phyloP scores from a whole-genome alignment of 495 filamentous ascomycete genomes.

The Bathelium albidoporum region DNA sequence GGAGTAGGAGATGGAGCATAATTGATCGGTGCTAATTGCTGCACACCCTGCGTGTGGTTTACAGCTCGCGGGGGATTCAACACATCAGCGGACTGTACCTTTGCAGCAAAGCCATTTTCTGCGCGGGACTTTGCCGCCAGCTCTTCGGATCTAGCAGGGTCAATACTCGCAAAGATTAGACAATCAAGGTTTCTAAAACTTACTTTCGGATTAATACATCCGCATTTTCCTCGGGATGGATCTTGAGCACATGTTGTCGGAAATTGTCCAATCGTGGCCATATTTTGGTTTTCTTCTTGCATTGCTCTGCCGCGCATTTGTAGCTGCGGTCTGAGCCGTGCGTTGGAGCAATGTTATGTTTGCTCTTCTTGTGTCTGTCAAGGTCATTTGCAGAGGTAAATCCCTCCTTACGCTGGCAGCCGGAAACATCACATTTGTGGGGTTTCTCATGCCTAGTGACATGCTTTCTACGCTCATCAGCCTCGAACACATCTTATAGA shows the following conservation, averaged over 20 bases:
- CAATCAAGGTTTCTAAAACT: conserved; percentile 16
- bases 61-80: neutral
- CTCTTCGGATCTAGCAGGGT: conserved; percentile 16
- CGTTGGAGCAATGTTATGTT: conserved; percentile 6
- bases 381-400: conserved; percentile 23
- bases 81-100: neutral
- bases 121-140: neutral
- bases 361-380: conserved; percentile 15
- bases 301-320: conserved; percentile 6
- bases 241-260: conserved; percentile 68
- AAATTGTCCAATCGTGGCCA: conserved; percentile 94
- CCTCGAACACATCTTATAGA: neutral
- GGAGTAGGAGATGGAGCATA: neutral
- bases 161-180: conserved; percentile 15
- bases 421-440: conserved; percentile 11
- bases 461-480: conserved; percentile 20
- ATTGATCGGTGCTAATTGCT: neutral
- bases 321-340: conserved; percentile 13
- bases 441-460: conserved; percentile 13
- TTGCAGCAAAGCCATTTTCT: neutral
- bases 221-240: conserved; percentile 53
- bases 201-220: conserved; percentile 46
- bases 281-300: conserved; percentile 39
- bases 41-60: neutral
- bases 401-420: conserved; percentile 15